Base-by-base conservation (phyloP, 23 red algal genomes). In the Gracilaria vermiculophylla region DNA sequence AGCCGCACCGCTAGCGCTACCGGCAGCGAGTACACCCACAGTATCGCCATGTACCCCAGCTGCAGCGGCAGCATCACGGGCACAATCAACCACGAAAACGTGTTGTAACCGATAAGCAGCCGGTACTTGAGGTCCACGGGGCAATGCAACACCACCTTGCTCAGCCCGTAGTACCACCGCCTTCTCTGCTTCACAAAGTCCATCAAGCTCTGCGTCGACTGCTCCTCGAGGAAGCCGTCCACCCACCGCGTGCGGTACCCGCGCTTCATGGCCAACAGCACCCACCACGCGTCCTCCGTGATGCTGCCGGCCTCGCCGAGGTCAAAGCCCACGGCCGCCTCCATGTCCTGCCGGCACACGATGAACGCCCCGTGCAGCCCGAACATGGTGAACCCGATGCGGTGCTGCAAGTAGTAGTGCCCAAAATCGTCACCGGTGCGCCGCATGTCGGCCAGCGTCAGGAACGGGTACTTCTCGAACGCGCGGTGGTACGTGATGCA, bases 251-350 rank as follows among this genome's bases (percentile, higher is more conserved):
- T 86, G 2, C 81, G 34, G 5, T 86, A 86, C 42, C 81, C 81
- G 10, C 34, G 0, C 42, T 86, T 53, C 81, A 86, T 86, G 11
- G 65, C 65, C 61, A 86, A 14, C 27, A 86, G 31, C 62, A 86
- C 66, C 81, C 81, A 86, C 81, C 81, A 86, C 24, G 81, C 56
- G 31, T 86, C 81, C 66, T 86, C 81, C 3, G 81, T 86, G 51
- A 86, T 86, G 28, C 81, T 86, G 29, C 81, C 81, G 16, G 24
- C 81, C 24, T 40, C 33, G 3, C 81, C 81, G 5, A 86, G 27
- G 39, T 86, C 81, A 86, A 86, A 86, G 5, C 81, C 81, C 25
- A 86, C 32, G 10, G 40, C 66, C 11, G 60, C 65, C 53, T 86
- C 81, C 47, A 36, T 55, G 31, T 70, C 81, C 20, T 86, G 81